A percentile compares a stretch with the other conserved stretches of the same genome.
These are phyloP conservation scores for Pontederia paniculata DNA, from an alignment of 176 grass and related monocot genomes.

Conservation along the genomic window DNA sequence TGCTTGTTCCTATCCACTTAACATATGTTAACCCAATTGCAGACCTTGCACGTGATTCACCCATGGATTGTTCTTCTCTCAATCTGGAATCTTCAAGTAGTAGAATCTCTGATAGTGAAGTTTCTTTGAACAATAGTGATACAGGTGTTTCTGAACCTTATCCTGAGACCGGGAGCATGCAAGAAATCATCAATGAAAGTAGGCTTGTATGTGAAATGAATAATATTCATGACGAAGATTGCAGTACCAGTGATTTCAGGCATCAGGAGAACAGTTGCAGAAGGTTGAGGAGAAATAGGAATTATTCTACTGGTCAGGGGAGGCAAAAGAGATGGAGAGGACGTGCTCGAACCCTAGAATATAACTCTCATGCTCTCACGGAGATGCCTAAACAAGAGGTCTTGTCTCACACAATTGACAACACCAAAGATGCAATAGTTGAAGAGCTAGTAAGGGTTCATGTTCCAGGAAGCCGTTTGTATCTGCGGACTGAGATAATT, in stretches of 20 bases:
- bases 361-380: constrained; percentile 4
- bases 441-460: no score
- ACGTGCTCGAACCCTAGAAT: constrained; percentile 38
- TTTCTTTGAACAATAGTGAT: constrained; percentile 37
- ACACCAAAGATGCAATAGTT: no score
- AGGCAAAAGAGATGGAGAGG: constrained; percentile 93
- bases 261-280: constrained; percentile 63
- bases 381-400: no score
- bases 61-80: constrained; percentile 11
- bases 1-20: constrained; percentile 14
- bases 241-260: constrained; percentile 64
- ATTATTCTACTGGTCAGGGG: constrained; percentile 45
- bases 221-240: constrained; percentile 49
- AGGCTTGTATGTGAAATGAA: constrained; percentile 41
- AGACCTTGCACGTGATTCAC: constrained; percentile 13
- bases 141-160: constrained; percentile 38
- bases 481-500: no score
- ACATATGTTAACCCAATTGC: background rate
- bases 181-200: constrained; percentile 29
- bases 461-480: background rate
- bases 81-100: constrained; percentile 17
- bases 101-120: constrained; percentile 13
- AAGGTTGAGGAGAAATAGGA: constrained; percentile 64
- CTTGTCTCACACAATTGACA: no score
- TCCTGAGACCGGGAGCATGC: constrained; percentile 24